Evolutionary conservation across 345 rosid species (phyloP), one percentile per base, ranked within the genome.

Genomic region (Linum tenue): DNA sequence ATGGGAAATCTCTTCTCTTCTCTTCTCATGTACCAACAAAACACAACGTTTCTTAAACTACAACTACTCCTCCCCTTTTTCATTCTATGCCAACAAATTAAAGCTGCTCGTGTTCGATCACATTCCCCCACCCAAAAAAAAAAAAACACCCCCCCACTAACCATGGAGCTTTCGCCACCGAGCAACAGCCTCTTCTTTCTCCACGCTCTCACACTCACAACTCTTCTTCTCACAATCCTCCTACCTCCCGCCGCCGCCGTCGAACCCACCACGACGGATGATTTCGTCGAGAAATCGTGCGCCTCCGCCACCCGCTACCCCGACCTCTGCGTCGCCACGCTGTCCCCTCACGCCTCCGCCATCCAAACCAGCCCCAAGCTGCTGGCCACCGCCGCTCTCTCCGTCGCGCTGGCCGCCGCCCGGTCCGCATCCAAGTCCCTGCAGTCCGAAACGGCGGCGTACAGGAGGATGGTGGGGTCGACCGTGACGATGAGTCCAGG

Each of bases 291-390:
- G 70, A 76, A 83, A 38, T 84, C 86, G 5, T 91, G 96, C 65
- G 70, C 69, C 4, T 69, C 73, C 66, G 85, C 98, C 56, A 80
- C 69, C 7, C 50, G 50, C 50, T 91, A 86, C 58, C 96, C 89
- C 44, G 60, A 40, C 17, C 96, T 91, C 2, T 91, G 98, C 66
- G 78, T 70, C 60, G 35, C 50, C 17, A 78, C 95, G 74, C 95
- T 91, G 42, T 78, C 78, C 0, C 65, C 50, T 48, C 85, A 79
- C 1, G 88, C 98, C 2, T 75, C 50, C 65, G 48, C 55, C 64
- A 88, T 91, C 81, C 85, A 80, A 63, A 82, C 76, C 31, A 91
- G 84, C 80, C 98, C 90, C 7, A 77, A 78, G 74, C 79, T 83
- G 64, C 82, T 91, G 7, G 86, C 86, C 71, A 71, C 71, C 53